A percentile compares a stretch with the other conserved stretches of the same genome.
Evolutionary conservation across 129 eudicot species (phyloP).

Genomic region (Heracleum sosnowskyi): DNA sequence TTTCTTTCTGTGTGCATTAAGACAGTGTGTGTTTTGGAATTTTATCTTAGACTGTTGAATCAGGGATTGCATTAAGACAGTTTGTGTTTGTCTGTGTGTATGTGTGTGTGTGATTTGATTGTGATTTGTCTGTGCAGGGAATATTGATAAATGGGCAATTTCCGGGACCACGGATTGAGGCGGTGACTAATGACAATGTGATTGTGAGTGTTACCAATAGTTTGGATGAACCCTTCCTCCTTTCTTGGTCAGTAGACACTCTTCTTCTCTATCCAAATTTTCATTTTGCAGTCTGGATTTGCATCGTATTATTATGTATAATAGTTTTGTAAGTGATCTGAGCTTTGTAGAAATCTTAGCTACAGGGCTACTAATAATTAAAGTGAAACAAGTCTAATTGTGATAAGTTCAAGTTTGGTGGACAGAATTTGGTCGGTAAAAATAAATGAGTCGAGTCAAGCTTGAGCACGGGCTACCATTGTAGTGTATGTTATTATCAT

Average conservation of each 20-base stretch:
- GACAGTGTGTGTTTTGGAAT: background rate
- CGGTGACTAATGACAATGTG: slow-evolving; percentile 7
- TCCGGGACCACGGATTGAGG: slow-evolving; percentile 5
- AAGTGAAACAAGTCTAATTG: background rate
- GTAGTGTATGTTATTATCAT: background rate
- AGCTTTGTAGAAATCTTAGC: background rate
- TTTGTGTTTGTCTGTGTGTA: too few species aligned
- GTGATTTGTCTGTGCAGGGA: background rate
- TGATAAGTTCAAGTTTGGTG: background rate
- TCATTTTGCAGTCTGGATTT: too few species aligned
- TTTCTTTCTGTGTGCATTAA: background rate
- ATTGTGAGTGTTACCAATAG: slow-evolving; percentile 8
- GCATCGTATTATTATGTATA: background rate
- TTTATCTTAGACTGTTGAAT: too few species aligned
- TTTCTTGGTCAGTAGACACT: background rate
- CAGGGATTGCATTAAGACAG: too few species aligned
- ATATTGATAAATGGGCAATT: slow-evolving; percentile 6
- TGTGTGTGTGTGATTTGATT: background rate
- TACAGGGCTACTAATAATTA: background rate
- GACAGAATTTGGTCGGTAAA: background rate
- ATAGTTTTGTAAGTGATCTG: background rate
- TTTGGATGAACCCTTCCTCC: slow-evolving; percentile 1
- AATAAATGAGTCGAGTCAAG: background rate
- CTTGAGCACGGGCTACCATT: background rate
- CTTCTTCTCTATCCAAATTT: background rate